These are phyloP conservation scores for Neonectria magnoliae DNA, from an alignment of 2,329 filamentous ascomycete genomes.

Conservation along the genomic window DNA sequence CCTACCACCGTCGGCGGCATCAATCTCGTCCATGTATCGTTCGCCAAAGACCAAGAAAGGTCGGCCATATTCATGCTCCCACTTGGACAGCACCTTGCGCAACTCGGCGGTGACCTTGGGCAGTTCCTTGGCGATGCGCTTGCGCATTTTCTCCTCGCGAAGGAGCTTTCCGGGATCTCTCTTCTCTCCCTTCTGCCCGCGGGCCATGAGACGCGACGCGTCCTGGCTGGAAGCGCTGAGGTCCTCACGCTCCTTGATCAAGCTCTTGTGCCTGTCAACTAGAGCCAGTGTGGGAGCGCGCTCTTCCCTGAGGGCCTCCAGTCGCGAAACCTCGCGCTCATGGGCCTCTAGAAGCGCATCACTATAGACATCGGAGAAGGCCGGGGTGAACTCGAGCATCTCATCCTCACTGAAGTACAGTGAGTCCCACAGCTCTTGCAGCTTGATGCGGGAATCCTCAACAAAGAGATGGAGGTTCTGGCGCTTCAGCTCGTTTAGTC, in stretches of 20 bases:
- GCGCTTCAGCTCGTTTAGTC: constrained; percentile 90
- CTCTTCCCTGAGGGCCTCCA: constrained; percentile 86
- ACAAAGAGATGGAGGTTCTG: constrained; percentile 97
- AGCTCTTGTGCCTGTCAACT: constrained; percentile 82
- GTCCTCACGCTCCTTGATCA: constrained; percentile 88
- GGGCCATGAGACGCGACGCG: constrained; percentile 89
- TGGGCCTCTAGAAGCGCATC: constrained; percentile 95
- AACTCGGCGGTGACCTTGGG: constrained; percentile 92
- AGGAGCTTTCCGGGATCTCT: constrained; percentile 94
- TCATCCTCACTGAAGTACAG: constrained; percentile 97
- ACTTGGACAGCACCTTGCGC: constrained; percentile 80
- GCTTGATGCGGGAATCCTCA: constrained; percentile 87
- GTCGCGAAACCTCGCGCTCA: constrained; percentile 85
- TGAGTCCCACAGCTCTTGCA: constrained; percentile 95
- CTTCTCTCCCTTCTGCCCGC: constrained; percentile 91
- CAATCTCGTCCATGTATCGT: constrained; percentile 87
- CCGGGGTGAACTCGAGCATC: constrained; percentile 97
- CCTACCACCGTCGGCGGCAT: constrained; percentile 64
- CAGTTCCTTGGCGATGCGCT: constrained; percentile 94
- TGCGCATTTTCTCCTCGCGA: constrained; percentile 97
- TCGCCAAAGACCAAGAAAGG: constrained; percentile 95
- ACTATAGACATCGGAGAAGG: constrained; percentile 96
- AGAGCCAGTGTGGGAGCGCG: constrained; percentile 84
- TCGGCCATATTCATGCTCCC: constrained; percentile 93
- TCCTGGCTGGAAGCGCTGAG: constrained; percentile 93